Base-by-base conservation (phyloP, 306 rosid species). In the Trifolium repens region DNA sequence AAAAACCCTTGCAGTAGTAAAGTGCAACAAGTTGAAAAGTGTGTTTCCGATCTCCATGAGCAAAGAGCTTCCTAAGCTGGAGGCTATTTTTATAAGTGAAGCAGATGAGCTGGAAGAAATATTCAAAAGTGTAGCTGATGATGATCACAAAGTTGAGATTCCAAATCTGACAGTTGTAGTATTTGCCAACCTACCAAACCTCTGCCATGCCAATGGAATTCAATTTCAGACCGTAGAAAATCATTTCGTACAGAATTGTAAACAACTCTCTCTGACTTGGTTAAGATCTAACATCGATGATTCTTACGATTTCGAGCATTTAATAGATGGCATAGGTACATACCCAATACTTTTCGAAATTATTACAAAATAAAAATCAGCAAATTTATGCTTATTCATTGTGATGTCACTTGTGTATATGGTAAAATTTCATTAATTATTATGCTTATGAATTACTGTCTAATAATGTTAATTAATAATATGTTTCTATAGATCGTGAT, bases 71-170 rank as follows among this genome's bases (percentile, higher is more conserved):
- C 40, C 59, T 35, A 3, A 69, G 15, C 55, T 74, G 22, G 9
- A 19, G 8, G 0, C 0, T 61, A 0, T 61, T 7, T 0, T 26
- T 0, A 39, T 80, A 15, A 0, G 0, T 0, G 34, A 8, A 30
- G 63, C 75, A 37, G n/a, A 39, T 16, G 61, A 66, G n/a, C 44
- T 79, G 0, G 26, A 42, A 42, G 43, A 79, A 52, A 64, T 79
- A 0, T 79, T 79, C 14, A 27, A 7, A 22, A 1, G 10, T 11
- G 40, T 42, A 69, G 26, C 52, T 58, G 64, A 26, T 27, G 64
- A 26, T 27, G 40, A 57, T 39, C 39, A 22, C 0, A 63, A 49
- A 11, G 68, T 79, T 15, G 52, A 50, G 12, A 57, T 54, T 30
- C 71, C 75, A 67, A 44, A 67, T 11, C 34, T 79, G 5, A n/a